Conservation (phyloP, 208 protist genomes). For the Crithidia brevicula region DNA sequence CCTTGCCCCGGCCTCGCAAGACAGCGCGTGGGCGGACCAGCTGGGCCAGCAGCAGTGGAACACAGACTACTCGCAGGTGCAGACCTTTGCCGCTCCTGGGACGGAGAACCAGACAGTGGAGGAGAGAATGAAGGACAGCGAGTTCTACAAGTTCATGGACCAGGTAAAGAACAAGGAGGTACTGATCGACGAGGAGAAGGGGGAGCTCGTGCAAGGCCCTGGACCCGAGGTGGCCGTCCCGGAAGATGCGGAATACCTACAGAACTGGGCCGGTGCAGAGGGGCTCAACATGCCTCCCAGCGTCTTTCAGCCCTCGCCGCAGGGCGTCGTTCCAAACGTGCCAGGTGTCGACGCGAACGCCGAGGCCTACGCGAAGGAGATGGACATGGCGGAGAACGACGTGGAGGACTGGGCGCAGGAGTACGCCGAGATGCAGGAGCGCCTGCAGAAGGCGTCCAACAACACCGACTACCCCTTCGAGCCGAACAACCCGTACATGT, state of each 20-base stretch:
- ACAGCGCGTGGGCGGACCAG: slow-evolving; percentile 60
- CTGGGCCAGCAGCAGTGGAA: slow-evolving; percentile 70
- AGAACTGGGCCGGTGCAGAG: slow-evolving; percentile 46
- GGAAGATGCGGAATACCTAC: slow-evolving; percentile 69
- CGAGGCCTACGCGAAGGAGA: slow-evolving; percentile 21
- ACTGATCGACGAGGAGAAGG: slow-evolving; percentile 83
- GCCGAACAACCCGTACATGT: slow-evolving; percentile 88
- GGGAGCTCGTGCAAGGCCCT: slow-evolving; percentile 69
- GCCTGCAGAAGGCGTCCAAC: slow-evolving; percentile 47
- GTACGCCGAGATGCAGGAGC: slow-evolving; percentile 74
- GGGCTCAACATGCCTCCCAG: slow-evolving; percentile 56
- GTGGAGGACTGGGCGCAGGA: slow-evolving; percentile 80
- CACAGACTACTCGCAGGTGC: slow-evolving; percentile 72
- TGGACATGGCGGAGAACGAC: slow-evolving; percentile 46
- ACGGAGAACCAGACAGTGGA: slow-evolving; percentile 52
- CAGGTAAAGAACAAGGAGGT: slow-evolving; percentile 69
- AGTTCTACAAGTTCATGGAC: slow-evolving; percentile 89
- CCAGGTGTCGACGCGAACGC: slow-evolving; percentile 1
- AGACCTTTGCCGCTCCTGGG: slow-evolving; percentile 60
- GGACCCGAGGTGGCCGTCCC: slow-evolving; percentile 58
- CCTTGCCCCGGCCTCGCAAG: slow-evolving; percentile 20
- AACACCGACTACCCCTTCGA: slow-evolving; percentile 89
- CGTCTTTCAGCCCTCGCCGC: slow-evolving; percentile 39
- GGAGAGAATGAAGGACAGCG: slow-evolving; percentile 63
- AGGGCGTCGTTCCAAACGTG: slow-evolving; percentile 8